A percentile compares a stretch with the other conserved stretches of the same genome.
Evolutionary conservation across 208 protist species (phyloP).

Genomic region (Leishmania major): DNA sequence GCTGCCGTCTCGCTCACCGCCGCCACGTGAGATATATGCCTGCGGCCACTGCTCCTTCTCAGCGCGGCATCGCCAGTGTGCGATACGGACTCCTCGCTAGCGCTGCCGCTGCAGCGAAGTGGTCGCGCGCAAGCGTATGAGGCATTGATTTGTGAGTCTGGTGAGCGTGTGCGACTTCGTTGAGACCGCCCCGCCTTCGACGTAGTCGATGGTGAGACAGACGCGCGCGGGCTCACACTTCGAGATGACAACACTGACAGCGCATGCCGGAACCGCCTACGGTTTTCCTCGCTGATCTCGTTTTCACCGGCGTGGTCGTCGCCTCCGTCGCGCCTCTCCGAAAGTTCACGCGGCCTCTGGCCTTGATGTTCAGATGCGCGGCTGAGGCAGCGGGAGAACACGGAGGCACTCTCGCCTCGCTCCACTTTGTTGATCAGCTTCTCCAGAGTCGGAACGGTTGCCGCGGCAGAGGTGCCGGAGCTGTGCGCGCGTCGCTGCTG

Average conservation of each 20-base stretch:
- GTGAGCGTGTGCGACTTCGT: conserved; percentile 1
- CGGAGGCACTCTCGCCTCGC: background rate
- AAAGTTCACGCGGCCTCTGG: background rate
- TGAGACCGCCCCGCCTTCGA: background rate
- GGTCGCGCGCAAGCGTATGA: background rate
- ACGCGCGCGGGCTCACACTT: conserved; percentile 41
- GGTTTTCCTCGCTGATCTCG: conserved; percentile 19
- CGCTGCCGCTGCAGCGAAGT: background rate
- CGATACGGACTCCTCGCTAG: background rate
- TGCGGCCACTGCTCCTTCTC: background rate
- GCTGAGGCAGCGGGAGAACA: background rate
- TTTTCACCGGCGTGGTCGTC: background rate
- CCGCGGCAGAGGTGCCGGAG: background rate
- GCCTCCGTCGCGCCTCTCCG: background rate
- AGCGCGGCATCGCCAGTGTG: background rate
- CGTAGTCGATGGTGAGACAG: conserved; percentile 17
- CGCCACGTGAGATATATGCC: background rate
- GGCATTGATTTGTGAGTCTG: background rate
- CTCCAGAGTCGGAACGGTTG: conserved; percentile 20
- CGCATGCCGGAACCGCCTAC: conserved; percentile 40
- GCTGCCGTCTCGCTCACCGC: background rate
- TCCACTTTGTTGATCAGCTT: conserved; percentile 38
- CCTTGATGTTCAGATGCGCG: background rate
- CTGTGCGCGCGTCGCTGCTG: conserved; percentile 4
- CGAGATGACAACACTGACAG: conserved; percentile 42